Base-by-base conservation (phyloP, 257 asterid species). In the Solanum stenotomum region DNA sequence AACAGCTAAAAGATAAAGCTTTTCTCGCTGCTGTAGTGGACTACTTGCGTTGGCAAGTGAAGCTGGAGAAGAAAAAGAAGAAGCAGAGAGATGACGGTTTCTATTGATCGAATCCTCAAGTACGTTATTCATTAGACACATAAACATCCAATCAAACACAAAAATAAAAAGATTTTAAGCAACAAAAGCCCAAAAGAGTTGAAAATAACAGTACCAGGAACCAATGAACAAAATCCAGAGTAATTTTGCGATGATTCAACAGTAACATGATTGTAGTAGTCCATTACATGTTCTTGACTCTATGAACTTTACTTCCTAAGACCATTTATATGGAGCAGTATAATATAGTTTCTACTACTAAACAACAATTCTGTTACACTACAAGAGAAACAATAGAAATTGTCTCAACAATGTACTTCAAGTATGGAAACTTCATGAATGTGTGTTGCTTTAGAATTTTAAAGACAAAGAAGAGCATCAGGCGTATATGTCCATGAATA, bases 1-100 rank as follows among this genome's bases (percentile, higher is more conserved):
- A 27, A 95, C 95, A 2, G 94, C 95, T 9, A 95, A 93, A 72
- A 95, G 90, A 89, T 95, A 95, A 81, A 93, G 92, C 89, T 92
- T 94, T 92, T 95, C 98, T 91, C 95, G 91, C 90, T 89, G 90
- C 91, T 92, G 96, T 87, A 92, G 52, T 23, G 96, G 94, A 84
- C 92, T 92, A 84, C 85, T 90, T 1, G 91, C 5, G 89, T 87
- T 89, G 78, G 95, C 85, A 42, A 94, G 90, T 33, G 98, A 94
- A 87, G 91, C 96, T 93, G 93, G 90, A 56, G 56, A 85, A 20
- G 27, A 18, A 49, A 13, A 70, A 89, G 49, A 44, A 77, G 86
- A 75, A 40, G 68, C 38, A 42, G 16, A 42, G 18, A 78, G 63
- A 78, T 2, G 3, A 78, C 40, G 63, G 16, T 40, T 0, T 44